These are phyloP conservation scores for Quercus dentata DNA, from an alignment of 306 rosid species.

Conservation along the genomic window DNA sequence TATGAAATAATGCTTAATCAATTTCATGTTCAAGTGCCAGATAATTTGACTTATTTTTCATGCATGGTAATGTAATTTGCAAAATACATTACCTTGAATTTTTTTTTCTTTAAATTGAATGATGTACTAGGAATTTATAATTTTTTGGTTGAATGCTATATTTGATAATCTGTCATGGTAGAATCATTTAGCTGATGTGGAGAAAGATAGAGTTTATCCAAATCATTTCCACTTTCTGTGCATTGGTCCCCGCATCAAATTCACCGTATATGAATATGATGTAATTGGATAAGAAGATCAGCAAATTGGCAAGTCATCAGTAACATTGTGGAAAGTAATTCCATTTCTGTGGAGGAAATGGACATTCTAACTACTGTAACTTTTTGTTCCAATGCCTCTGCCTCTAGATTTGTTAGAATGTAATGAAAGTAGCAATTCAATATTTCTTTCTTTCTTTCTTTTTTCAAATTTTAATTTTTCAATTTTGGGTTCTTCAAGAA, in stretches of 20 bases:
- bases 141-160: not conserved
- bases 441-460: not conserved
- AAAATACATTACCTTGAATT: not conserved
- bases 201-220: conserved; percentile 58
- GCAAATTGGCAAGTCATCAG: not conserved
- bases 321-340: not conserved
- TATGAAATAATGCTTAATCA: not conserved
- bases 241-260: conserved; percentile 57
- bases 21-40: not conserved
- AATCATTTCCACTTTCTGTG: conserved; percentile 30
- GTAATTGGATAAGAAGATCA: not conserved
- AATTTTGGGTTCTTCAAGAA: not conserved
- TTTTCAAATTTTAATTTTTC: not conserved
- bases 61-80: not conserved
- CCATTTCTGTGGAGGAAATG: not conserved
- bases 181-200: conserved; percentile 47
- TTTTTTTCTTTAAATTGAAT: not conserved
- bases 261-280: conserved; percentile 36
- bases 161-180: not conserved
- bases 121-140: not conserved
- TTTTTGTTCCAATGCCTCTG: too few relatives aligned
- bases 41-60: not conserved
- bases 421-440: not conserved
- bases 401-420: too few relatives aligned
- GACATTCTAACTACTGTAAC: too few relatives aligned